These are phyloP conservation scores for Dacryopinax spathularia DNA, from an alignment of 768 basidiomycete genomes.

Conservation along the genomic window DNA sequence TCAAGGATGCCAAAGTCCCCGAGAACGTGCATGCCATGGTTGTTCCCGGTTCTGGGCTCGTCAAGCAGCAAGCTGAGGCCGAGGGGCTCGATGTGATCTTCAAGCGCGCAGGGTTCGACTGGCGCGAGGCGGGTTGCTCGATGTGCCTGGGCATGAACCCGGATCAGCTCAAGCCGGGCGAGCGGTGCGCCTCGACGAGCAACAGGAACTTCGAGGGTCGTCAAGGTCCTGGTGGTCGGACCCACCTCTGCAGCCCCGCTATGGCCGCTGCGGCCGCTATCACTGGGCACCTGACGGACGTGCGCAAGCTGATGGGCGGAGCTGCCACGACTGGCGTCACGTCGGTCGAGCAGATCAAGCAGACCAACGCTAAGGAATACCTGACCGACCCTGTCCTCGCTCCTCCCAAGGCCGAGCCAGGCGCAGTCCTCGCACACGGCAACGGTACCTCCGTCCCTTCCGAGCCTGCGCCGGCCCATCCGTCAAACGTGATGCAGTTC, in stretches of 20 bases:
- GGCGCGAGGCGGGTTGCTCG: constrained; percentile 89
- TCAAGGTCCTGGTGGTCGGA: constrained; percentile 73
- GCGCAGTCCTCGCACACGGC: constrained; percentile 14
- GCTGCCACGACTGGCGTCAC: constrained; percentile 31
- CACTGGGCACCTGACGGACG: constrained; percentile 71
- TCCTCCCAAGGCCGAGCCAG: constrained; percentile 35
- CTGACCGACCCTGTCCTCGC: constrained; percentile 52
- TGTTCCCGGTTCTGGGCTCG: constrained; percentile 79
- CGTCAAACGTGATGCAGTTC: constrained; percentile 39
- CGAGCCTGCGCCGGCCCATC: constrained; percentile 32
- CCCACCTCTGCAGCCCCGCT: constrained; percentile 77
- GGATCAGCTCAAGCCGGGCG: constrained; percentile 67
- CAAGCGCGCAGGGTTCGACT: constrained; percentile 84
- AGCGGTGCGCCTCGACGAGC: constrained; percentile 79
- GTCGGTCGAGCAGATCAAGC: constrained; percentile 42
- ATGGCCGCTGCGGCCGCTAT: constrained; percentile 89
- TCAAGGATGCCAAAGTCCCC: constrained; percentile 58
- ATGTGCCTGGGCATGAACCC: constrained; percentile 97
- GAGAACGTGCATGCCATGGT: constrained; percentile 71
- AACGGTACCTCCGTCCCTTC: constrained; percentile 27
- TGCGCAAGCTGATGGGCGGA: constrained; percentile 53
- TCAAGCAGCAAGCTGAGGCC: constrained; percentile 81
- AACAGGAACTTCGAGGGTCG: constrained; percentile 91
- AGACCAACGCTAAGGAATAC: constrained; percentile 58
- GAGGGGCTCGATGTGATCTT: constrained; percentile 78